phyloP scores from a whole-genome alignment of 345 rosid genomes.

The Citrus unshiu region DNA sequence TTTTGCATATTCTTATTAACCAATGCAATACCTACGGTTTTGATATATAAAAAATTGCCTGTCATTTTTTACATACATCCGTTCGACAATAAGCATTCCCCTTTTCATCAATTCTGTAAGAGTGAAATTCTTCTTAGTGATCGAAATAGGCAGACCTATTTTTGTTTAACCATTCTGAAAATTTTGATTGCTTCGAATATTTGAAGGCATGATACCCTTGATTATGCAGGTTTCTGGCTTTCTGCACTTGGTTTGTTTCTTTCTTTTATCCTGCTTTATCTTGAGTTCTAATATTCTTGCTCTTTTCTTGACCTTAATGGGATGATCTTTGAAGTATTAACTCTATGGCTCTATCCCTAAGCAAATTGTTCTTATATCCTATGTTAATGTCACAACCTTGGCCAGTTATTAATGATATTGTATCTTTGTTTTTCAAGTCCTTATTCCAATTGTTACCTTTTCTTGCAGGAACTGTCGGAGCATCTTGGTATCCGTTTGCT shows the following conservation, averaged over 20 bases:
- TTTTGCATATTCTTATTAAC: constrained; percentile 1
- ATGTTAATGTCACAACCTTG: neutral
- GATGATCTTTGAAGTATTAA: neutral
- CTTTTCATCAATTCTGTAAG: neutral
- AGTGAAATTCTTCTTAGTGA: neutral
- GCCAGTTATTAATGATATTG: neutral
- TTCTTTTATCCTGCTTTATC: neutral
- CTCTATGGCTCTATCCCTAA: no score
- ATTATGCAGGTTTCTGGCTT: neutral
- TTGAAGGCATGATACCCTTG: neutral
- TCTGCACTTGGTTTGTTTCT: neutral
- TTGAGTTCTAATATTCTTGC: neutral
- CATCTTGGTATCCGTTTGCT: constrained; percentile 81
- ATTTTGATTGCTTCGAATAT: neutral
- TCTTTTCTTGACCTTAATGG: neutral
- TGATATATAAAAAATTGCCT: constrained; percentile 1
- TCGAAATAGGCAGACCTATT: neutral
- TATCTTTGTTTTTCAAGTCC: neutral
- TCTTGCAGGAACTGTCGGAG: constrained; percentile 80
- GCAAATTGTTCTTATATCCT: neutral
- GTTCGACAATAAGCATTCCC: neutral
- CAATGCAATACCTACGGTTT: neutral
- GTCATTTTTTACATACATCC: neutral
- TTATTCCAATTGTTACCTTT: neutral
- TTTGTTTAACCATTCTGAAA: neutral